Evolutionary conservation across 768 basidiomycete species (phyloP), one percentile per base, ranked within the genome.

Genomic region (Agrocybe praecox): DNA sequence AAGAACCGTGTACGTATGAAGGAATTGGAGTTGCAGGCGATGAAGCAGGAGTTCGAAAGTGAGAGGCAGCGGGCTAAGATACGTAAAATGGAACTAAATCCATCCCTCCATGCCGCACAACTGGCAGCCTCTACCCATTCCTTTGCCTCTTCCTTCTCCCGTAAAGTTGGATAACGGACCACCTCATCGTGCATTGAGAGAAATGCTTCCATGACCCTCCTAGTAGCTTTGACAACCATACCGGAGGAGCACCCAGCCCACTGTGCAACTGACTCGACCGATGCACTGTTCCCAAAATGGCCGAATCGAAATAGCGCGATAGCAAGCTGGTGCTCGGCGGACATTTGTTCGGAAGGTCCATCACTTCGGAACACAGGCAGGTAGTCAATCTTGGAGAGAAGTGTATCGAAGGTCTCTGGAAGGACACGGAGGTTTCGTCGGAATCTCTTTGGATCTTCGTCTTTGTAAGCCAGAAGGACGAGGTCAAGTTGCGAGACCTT

Each of bases 291-390:
- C 15, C 72, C 66, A 53, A 65, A 60, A 17, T 73, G 69, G 0
- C 72, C 62, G 48, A 63, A 55, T 2, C 49, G 55, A 24, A 15
- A 63, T 9, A 63, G 55, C 2, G 65, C 58, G 18, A 73, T 69
- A 1, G 72, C 66, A 2, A 75, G 66, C 52, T 75, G 74, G 2
- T 60, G 52, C 8, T 65, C 59, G 23, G 74, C 57, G 1, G 68
- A 67, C 1, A 68, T 56, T 48, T 73, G 70, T 2, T 26, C 4
- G 1, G 7, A 19, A 34, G 63, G 53, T 0, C 57, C 64, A n/a
- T 56, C 58, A 50, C 67, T 69, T 11, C 46, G 12, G 53, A 74
- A 74, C 11, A 73, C 53, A 14, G 62, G 61, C 52, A 73, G 64
- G n/a, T 45, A 44, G 10, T 62, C 22, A 44, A 73, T 69, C 19